Evolutionary conservation across 2,329 filamentous ascomycete genomes (phyloP), one percentile per base, ranked within the genome.

Genomic region (Colletotrichum sp.): DNA sequence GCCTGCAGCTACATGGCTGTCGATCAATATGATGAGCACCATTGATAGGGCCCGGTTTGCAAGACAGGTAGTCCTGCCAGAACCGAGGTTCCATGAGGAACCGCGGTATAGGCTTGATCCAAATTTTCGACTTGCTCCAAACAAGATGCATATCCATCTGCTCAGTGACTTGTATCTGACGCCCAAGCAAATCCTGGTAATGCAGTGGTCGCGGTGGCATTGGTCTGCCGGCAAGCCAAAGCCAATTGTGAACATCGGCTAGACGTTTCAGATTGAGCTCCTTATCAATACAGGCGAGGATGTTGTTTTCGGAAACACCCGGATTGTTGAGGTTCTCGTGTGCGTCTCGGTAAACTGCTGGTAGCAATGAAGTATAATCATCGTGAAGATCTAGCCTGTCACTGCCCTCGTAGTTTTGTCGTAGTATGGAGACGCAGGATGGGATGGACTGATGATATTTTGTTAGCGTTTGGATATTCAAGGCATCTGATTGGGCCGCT

Each of bases 141-240:
- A 71, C n/a, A 12, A 71, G 59, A 28, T 71, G 69, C 24, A 64
- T 21, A 18, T 57, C 59, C 2, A 65, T 21, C 16, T 34, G 10
- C 26, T 71, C 26, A n/a, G 69, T 39, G 59, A 65, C 34, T 13
- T 18, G 12, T 16, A 39, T 71, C 2, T 85, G 81, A 57, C 84
- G 80, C 1, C 75, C 79, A 34, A 84, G 77, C 18, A 84, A 76
- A 10, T 81, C 68, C 67, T 87, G 85, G 62, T 86, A 79, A 72
- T 86, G 84, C 21, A 87, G 79, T 26, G 84, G 82, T 6, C 82
- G 82, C n/a, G 84, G 85, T 16, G 85, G 85, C 83, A 82, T 83
- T 15, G 82, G 82, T 10, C 81, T 81, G 9, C 83, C 83, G 70
- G 73, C 82, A 28, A 80, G 32, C 83, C 82, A 83, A 10, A 84